Evolutionary conservation across 257 asterid genomes (phyloP).

Genomic region (Forsythia viridissima): DNA sequence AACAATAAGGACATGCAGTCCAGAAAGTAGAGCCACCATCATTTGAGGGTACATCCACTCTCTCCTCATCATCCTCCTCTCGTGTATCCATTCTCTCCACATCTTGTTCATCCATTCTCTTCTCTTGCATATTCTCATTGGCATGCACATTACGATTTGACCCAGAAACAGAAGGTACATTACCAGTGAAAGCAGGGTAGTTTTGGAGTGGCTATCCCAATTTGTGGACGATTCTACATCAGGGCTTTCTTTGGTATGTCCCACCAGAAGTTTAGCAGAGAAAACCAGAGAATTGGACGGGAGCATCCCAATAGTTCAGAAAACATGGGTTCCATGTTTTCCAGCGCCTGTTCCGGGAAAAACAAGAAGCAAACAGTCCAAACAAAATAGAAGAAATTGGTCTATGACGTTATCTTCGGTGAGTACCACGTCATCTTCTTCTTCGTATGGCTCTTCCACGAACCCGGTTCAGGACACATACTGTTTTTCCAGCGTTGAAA

Average conservation of each 20-base stretch:
- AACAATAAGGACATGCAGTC: conserved; percentile 86
- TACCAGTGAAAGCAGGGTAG: no score
- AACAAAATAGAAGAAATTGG: conserved; percentile 50
- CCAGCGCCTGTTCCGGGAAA: conserved; percentile 44
- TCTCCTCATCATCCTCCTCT: not conserved
- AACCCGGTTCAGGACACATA: conserved; percentile 40
- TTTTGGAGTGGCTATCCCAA: conserved; percentile 70
- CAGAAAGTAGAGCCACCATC: conserved; percentile 43
- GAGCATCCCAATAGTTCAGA: conserved; percentile 1
- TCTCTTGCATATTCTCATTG: no score
- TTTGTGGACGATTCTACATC: conserved; percentile 67
- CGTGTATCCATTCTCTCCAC: no score
- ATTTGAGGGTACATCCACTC: conserved; percentile 16
- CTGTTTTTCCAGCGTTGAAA: conserved; percentile 39
- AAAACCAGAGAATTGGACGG: conserved; percentile 28
- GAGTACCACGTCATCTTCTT: conserved; percentile 42
- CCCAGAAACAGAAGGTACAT: no score
- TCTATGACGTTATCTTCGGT: conserved; percentile 41
- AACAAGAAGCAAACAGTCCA: conserved; percentile 52
- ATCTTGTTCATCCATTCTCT: no score
- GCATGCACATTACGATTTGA: no score
- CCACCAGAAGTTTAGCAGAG: conserved; percentile 36
- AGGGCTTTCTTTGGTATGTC: conserved; percentile 45
- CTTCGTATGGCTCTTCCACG: conserved; percentile 41
- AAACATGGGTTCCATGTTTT: conserved; percentile 31